Evolutionary conservation across 768 basidiomycete species (phyloP).

Genomic region (Mrakia gelida): DNA sequence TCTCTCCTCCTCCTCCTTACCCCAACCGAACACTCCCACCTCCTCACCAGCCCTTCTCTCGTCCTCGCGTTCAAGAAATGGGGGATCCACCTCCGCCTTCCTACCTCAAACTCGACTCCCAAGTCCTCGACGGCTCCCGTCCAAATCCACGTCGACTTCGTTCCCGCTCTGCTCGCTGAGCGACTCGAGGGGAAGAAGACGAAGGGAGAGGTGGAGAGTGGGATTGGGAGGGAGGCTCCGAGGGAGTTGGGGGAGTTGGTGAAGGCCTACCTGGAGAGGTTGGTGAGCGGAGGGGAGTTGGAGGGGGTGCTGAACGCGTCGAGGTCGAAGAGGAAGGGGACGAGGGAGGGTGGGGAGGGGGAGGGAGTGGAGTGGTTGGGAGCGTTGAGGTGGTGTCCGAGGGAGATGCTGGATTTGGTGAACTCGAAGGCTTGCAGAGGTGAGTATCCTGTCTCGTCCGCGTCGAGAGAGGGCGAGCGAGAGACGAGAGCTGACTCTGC

Average conservation of each 20-base stretch:
- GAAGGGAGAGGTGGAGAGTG: slow-evolving; percentile 19
- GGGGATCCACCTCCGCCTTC: slow-evolving; percentile 25
- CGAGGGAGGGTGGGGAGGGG: no score
- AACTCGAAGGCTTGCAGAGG: slow-evolving; percentile 97
- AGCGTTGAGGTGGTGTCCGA: slow-evolving; percentile 74
- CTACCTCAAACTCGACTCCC: neutral
- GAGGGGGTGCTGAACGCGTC: slow-evolving; percentile 31
- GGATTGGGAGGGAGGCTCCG: slow-evolving; percentile 16
- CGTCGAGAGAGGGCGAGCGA: neutral
- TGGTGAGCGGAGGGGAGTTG: slow-evolving; percentile 46
- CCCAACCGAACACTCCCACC: slow-evolving; percentile 6
- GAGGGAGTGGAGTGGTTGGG: slow-evolving; percentile 55
- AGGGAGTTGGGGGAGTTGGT: slow-evolving; percentile 71
- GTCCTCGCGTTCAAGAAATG: slow-evolving; percentile 19
- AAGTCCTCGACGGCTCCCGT: slow-evolving; percentile 47
- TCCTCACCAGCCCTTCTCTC: neutral
- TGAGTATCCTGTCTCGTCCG: slow-evolving; percentile 43
- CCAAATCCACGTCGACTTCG: slow-evolving; percentile 60
- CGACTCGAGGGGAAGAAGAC: slow-evolving; percentile 46
- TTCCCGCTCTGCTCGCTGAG: slow-evolving; percentile 68
- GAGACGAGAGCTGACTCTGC: neutral
- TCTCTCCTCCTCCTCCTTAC: slow-evolving; percentile 17
- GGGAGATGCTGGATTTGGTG: slow-evolving; percentile 70
- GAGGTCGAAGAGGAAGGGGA: neutral
- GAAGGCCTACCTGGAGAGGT: slow-evolving; percentile 63